Evolutionary conservation across 2,329 filamentous ascomycete species (phyloP).

Genomic region (Cladorrhinum sp.): DNA sequence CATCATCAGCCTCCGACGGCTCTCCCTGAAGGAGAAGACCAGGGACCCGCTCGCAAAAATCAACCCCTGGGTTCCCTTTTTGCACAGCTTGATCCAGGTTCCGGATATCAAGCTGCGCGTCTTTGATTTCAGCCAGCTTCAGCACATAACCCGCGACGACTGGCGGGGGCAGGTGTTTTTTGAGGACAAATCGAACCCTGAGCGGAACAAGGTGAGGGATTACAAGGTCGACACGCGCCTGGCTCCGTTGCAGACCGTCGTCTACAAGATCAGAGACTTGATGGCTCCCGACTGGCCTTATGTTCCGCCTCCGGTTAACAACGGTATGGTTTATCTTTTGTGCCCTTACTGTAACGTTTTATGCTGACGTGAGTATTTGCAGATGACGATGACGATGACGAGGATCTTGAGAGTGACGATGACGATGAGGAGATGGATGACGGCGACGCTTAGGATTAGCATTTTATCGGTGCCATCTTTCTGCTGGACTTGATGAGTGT

Average conservation of each 20-base stretch:
- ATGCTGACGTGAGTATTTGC: too few species aligned
- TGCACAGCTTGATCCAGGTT: constrained; percentile 32
- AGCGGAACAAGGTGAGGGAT: not conserved
- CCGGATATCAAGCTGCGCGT: constrained; percentile 8
- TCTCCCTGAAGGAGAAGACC: constrained; percentile 30
- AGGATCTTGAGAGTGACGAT: constrained; percentile 19
- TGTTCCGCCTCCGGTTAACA: not conserved
- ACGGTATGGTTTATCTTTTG: not conserved
- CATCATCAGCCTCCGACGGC: constrained; percentile 44
- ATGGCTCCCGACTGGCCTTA: not conserved
- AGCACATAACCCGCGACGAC: not conserved
- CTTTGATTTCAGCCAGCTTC: constrained; percentile 15
- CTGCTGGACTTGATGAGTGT: too few species aligned
- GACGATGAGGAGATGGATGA: constrained; percentile 23
- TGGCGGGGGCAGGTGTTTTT: not conserved
- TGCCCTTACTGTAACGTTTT: not conserved
- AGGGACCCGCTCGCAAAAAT: constrained; percentile 15
- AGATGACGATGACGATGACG: constrained; percentile 20
- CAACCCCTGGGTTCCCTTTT: constrained; percentile 41
- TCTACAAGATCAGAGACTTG: not conserved
- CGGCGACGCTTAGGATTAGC: not conserved
- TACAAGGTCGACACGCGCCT: not conserved
- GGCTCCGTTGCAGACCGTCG: constrained; percentile 8
- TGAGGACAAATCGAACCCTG: not conserved
- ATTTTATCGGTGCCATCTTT: too few species aligned